Evolutionary conservation across 2,329 filamentous ascomycete genomes (phyloP).

Genomic region (Truncatella angustata): DNA sequence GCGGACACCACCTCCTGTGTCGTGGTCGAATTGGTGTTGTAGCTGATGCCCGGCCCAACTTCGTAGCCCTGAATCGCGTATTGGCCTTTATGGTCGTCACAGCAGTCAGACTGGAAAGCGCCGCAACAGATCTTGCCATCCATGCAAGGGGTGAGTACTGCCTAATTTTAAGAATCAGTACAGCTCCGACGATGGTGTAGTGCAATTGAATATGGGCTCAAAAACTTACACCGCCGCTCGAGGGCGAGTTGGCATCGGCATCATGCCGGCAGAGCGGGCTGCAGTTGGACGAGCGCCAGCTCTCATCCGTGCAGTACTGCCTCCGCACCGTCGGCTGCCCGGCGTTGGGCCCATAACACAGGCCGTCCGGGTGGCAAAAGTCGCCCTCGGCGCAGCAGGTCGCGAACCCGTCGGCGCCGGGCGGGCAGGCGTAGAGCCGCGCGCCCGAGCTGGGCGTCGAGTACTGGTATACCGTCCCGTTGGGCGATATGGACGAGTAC

Average conservation of each 20-base stretch:
- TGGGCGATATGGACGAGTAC: background rate
- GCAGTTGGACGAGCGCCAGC: background rate
- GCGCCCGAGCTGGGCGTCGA: background rate
- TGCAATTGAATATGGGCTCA: background rate
- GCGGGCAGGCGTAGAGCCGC: background rate
- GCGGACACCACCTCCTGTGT: background rate
- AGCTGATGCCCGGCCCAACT: background rate
- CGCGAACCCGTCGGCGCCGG: background rate
- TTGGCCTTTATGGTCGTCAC: background rate
- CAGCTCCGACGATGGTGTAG: no score
- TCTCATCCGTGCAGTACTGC: background rate
- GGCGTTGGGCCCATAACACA: background rate
- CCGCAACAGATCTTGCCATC: background rate
- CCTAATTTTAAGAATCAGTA: background rate
- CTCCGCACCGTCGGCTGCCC: background rate
- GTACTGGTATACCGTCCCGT: background rate
- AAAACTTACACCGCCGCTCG: background rate
- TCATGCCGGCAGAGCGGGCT: background rate
- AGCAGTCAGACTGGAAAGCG: background rate
- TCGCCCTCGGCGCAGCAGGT: background rate
- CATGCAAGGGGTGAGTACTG: background rate
- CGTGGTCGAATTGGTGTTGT: background rate
- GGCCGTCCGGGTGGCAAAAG: background rate
- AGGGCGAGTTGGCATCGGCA: background rate
- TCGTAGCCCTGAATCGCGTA: background rate